Evolutionary conservation across 1,139 yeast species (phyloP), one percentile per base, ranked within the genome.

Genomic region (Sugiyamaella pinicola): DNA sequence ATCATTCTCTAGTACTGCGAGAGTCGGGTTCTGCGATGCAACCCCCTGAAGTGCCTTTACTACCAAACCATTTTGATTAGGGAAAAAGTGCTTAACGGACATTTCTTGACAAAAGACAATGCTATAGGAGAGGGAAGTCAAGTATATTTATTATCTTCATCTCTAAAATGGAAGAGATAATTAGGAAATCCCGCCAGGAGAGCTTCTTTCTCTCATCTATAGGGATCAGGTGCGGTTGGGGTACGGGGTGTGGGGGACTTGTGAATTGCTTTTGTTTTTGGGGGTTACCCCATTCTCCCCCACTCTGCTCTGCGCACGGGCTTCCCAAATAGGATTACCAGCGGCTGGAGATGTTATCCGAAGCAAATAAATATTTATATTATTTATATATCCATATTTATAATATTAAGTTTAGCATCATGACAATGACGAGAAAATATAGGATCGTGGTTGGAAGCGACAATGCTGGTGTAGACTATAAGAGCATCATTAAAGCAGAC

Each of bases 391-490:
- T 12, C 2, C 12, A 4, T 12, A n/a, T 38, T 13, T 22, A 10
- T 21, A 4, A 12, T 12, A 21, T 38, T 22, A 21, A 38, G 17
- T 21, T 38, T 7, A 21, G 26, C 5, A 33, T 22, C 33, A 17
- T 34, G 18, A 45, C 12, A 8, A 38, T 26, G 45, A 13, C 41
- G 9, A 40, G 43, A 13, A 51, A 49, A 21, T 49, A 44, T 26
- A 47, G 65, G 55, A 59, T 75, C 21, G 71, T 74, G 10, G 63
- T 76, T 43, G 80, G 78, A 6, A 61, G 74, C 56, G 80, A 76
- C 61, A 74, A 73, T 55, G 80, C 80, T 12, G 80, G 80, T 18
- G 73, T 64, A 47, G 75, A 72, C 49, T 76, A 76, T 64, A 76
- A 75, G 58, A 71, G 72, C 51, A 66, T 65, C 29, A 64, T 76